Base-by-base conservation (phyloP, 208 protist species). In the Leishmania tarentolae region DNA sequence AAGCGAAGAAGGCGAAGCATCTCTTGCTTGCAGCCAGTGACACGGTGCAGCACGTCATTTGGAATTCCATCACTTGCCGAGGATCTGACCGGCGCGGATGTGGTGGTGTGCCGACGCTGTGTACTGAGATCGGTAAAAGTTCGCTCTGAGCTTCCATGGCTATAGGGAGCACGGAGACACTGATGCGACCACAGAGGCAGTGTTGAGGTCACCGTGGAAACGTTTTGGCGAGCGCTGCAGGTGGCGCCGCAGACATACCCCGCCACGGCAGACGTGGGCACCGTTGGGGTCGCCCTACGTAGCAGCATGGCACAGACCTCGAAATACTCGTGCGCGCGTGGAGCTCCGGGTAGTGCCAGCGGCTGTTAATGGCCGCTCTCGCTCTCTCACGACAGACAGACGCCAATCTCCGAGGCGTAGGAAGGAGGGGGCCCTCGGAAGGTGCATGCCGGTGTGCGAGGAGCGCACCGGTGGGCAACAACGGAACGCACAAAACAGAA, bases 1-100 rank as follows among this genome's bases (percentile, higher is more conserved):
- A 50, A 56, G 57, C 53, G 82, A 59, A 85, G 63, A 5, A 85
- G 82, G 0, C 82, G 77, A 6, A 81, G 71, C 70, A 85, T 59
- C 5, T 79, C 77, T 1, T 69, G 52, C n/a, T 68, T 72, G 31
- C 37, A 11, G 42, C n/a, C 46, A 56, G 46, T 69, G 53, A 85
- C 65, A 21, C 78, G 82, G 31, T 63, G 76, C 66, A 56, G 21
- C 72, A 82, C 40, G 1, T 69, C 77, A 21, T 50, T 28, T 0
- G 76, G 76, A 3, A 80, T 57, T 0, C 7, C 66, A 19, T 31
- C 52, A 42, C 37, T 21, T 47, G 74, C 56, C 52, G 21, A 57
- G 35, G 24, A 28, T 3, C 40, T 28, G 37, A 37, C 35, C n/a
- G 74, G 31, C 11, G 74, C 66, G 37, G 40, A 24, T 19, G 74